These are phyloP conservation scores for Lentinula novae-zelandiae DNA, from an alignment of 1,284 basidiomycete species.

Conservation along the genomic window DNA sequence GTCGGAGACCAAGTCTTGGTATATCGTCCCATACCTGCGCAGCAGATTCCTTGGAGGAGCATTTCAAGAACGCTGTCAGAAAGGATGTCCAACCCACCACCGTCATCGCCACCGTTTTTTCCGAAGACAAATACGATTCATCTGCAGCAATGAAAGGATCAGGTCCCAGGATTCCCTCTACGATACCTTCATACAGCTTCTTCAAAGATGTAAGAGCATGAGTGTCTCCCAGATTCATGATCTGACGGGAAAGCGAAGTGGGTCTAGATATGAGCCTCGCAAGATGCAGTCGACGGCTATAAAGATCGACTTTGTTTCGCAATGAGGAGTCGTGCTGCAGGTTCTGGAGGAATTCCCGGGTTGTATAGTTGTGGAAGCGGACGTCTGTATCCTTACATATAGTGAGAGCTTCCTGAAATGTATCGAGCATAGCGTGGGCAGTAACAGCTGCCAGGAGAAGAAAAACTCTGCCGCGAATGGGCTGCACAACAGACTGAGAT, in stretches of 20 bases:
- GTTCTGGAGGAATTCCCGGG: slow-evolving; percentile 32
- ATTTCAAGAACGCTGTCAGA: slow-evolving; percentile 54
- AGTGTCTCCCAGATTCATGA: slow-evolving; percentile 39
- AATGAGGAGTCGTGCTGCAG: slow-evolving; percentile 32
- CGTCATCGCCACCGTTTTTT: slow-evolving; percentile 46
- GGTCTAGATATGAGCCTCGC: slow-evolving; percentile 51
- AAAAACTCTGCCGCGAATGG: slow-evolving; percentile 29
- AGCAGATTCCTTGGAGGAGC: slow-evolving; percentile 50
- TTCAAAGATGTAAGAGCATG: slow-evolving; percentile 31
- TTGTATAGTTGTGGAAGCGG: slow-evolving; percentile 31
- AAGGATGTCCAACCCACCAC: slow-evolving; percentile 60
- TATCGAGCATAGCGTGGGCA: slow-evolving; percentile 55
- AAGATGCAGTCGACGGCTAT: slow-evolving; percentile 41
- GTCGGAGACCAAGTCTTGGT: slow-evolving; percentile 40
- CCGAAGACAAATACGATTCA: slow-evolving; percentile 27
- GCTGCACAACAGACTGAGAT: slow-evolving; percentile 16
- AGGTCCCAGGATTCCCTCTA: slow-evolving; percentile 45
- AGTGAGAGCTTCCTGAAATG: slow-evolving; percentile 50
- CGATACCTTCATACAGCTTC: slow-evolving; percentile 44
- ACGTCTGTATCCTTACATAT: slow-evolving; percentile 35
- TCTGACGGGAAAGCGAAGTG: slow-evolving; percentile 43
- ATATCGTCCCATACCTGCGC: slow-evolving; percentile 64
- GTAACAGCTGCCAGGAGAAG: slow-evolving; percentile 49
- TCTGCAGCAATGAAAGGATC: slow-evolving; percentile 43
- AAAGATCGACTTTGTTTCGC: slow-evolving; percentile 36